Evolutionary conservation across 2,329 filamentous ascomycete genomes (phyloP).

Genomic region (Drechslerella dactyloides): DNA sequence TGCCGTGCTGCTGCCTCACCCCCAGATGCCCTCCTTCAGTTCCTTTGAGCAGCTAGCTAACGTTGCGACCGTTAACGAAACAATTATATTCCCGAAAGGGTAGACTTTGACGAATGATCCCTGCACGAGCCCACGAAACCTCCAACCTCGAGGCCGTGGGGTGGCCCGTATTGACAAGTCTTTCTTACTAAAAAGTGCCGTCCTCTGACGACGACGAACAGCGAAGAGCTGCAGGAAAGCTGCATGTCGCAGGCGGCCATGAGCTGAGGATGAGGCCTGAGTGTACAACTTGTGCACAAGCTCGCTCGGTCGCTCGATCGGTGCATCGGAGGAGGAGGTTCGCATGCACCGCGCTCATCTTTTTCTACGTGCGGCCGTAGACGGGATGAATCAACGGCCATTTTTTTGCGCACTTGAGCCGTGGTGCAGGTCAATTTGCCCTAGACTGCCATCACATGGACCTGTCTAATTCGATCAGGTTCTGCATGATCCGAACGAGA

Average conservation of each 20-base stretch:
- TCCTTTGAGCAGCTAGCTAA: not conserved
- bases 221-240: not conserved
- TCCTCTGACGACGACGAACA: not conserved
- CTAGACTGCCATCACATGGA: not conserved
- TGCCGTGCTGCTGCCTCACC: not conserved
- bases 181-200: not conserved
- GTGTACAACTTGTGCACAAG: no score
- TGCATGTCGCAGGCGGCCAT: constrained; percentile 4
- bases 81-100: not conserved
- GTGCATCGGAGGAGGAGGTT: not conserved
- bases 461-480: not conserved
- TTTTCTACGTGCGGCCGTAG: not conserved
- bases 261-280: no score
- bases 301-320: not conserved
- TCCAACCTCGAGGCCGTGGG: not conserved
- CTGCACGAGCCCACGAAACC: not conserved
- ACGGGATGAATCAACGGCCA: constrained; percentile 6
- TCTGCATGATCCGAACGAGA: not conserved
- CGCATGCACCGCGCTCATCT: constrained; percentile 6
- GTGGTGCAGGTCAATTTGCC: not conserved
- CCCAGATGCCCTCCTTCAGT: not conserved
- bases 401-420: no score
- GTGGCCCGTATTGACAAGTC: no score
- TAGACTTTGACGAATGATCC: not conserved
- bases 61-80: not conserved